These are phyloP conservation scores for Verticillium longisporum DNA, from an alignment of 2,329 filamentous ascomycete species.

Conservation along the genomic window DNA sequence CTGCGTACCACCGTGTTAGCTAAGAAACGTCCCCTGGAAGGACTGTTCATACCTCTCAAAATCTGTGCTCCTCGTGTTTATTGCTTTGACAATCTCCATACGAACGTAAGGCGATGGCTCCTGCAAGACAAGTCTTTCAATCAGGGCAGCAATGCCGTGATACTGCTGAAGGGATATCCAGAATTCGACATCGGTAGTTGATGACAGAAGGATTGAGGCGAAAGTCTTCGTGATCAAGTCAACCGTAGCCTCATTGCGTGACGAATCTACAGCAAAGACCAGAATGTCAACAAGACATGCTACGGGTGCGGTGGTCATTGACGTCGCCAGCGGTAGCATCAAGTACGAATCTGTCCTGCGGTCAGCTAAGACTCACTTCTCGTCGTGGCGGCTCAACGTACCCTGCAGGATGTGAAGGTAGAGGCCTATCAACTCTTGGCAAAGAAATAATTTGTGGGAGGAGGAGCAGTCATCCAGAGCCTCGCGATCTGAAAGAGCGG, in stretches of 20 bases:
- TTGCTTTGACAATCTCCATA: conserved; percentile 24
- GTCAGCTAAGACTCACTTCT: conserved; percentile 11
- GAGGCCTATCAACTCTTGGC: conserved; percentile 48
- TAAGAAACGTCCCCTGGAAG: conserved; percentile 6
- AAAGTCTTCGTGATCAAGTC: conserved; percentile 23
- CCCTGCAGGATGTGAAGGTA: conserved; percentile 49
- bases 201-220: conserved; percentile 31
- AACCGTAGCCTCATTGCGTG: conserved; percentile 4
- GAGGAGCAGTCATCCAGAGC: conserved; percentile 19
- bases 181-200: conserved; percentile 27
- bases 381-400: conserved; percentile 19
- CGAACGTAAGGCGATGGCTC: conserved; percentile 29
- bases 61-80: conserved; percentile 19
- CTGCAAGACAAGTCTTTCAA: conserved; percentile 28
- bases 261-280: conserved; percentile 7
- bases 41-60: conserved; percentile 8
- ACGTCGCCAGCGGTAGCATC: not conserved
- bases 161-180: conserved; percentile 29
- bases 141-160: conserved; percentile 15
- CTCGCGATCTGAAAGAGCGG: conserved; percentile 15
- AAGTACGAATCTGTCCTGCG: conserved; percentile 14
- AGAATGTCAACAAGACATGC: conserved; percentile 23
- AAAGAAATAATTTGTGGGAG: conserved; percentile 40
- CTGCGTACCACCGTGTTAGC: conserved; percentile 4
- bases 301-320: conserved; percentile 12